Conservation (phyloP, 257 asterid species). For the Ehretia macrophylla region DNA sequence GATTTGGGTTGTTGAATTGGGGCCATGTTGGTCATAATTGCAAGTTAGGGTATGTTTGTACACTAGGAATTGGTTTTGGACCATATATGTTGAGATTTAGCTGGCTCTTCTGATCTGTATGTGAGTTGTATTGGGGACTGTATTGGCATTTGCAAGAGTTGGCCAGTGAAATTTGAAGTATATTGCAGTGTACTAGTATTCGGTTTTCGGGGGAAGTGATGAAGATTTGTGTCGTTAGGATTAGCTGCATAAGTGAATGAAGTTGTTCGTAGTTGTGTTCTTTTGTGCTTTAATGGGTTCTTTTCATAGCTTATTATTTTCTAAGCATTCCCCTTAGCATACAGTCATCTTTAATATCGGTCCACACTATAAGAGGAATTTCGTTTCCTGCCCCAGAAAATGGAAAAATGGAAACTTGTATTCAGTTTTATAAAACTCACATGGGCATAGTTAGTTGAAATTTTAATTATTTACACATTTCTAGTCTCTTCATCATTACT, state of each 20-base stretch:
- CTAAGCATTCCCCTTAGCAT: background rate
- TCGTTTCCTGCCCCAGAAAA: background rate
- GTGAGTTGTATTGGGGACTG: background rate
- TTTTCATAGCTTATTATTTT: too few species aligned
- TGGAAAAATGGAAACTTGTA: background rate
- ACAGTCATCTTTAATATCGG: background rate
- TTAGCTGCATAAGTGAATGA: background rate
- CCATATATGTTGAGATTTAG: conserved; percentile 2
- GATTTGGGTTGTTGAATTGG: too few species aligned
- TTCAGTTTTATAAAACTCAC: too few species aligned
- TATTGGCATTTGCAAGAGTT: background rate
- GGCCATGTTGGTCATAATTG: background rate
- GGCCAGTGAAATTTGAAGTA: background rate
- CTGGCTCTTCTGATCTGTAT: background rate
- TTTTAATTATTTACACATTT: too few species aligned
- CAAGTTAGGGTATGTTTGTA: background rate
- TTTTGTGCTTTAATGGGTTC: too few species aligned
- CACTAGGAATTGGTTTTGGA: background rate
- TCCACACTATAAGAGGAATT: background rate
- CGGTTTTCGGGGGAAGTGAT: background rate
- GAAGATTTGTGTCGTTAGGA: background rate
- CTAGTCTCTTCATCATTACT: too few species aligned
- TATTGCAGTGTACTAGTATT: background rate
- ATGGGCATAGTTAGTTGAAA: too few species aligned
- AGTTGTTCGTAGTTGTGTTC: background rate